Evolutionary conservation across 805 yeast species (phyloP), one percentile per base, ranked within the genome.

Genomic region (Wickerhamomyces kurtzmanii): DNA sequence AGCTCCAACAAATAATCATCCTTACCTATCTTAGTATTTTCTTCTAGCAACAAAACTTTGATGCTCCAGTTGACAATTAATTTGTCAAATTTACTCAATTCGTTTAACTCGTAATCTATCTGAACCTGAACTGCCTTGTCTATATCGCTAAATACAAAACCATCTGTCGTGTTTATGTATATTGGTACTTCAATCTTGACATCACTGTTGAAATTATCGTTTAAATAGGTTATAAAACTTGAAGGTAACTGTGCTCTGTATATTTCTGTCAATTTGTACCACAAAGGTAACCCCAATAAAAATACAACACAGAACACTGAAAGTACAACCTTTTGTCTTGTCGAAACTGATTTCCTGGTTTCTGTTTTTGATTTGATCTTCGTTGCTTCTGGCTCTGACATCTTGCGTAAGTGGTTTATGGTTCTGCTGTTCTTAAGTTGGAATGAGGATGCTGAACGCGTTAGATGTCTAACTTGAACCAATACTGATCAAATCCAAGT

Each of bases 61-160:
- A 41, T 31, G 49, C 53, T 42, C 63, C 65, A 58, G 14, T 50
- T 48, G 2, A 59, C 50, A 6, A 30, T 31, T 16, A 42, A 30
- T 17, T 50, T 49, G 10, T 41, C 38, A 14, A 36, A 26, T 6
- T 27, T 21, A 13, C 29, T 35, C 18, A 34, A 13, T n/a, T 27
- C 26, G n/a, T 49, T 42, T 23, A 74, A 32, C 24, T 66, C 51
- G 11, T 56, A 52, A 33, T 65, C 57, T 2, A 70, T 42, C 38
- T 71, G 70, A 9, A 59, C 41, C 33, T 68, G 66, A 2, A 67
- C 45, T 1, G 80, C 85, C 23, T 60, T 60, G 2, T 65, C 68
- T 12, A 85, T 43, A 47, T 85, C 94, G 0, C 89, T 87, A 39
- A 76, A 75, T 12, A 54, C 49, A 37, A 73, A 62, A 2, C 68